These are phyloP conservation scores for Nicotiana paniculata DNA, from an alignment of 257 asterid species.

Conservation along the genomic window DNA sequence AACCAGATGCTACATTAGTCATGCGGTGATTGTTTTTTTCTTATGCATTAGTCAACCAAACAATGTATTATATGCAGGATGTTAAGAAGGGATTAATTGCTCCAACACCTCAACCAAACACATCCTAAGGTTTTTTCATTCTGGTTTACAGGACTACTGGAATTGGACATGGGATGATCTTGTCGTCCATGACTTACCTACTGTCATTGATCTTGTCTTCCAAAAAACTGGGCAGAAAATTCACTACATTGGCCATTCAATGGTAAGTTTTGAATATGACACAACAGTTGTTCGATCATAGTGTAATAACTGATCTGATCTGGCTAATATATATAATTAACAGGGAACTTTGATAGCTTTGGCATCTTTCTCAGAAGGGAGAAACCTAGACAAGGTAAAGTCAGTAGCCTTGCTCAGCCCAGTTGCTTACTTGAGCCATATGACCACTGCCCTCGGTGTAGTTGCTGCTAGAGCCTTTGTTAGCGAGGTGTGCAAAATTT, in stretches of 20 bases:
- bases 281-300: background rate
- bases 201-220: constrained; percentile 21
- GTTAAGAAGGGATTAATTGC: no score
- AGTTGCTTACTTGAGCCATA: constrained; percentile 78
- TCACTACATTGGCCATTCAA: constrained; percentile 42
- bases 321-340: background rate
- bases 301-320: background rate
- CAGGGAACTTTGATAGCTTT: constrained; percentile 85
- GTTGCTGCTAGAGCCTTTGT: constrained; percentile 54
- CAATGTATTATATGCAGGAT: no score
- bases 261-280: constrained; percentile 19
- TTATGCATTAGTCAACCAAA: no score
- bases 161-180: constrained; percentile 52
- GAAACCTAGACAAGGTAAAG: constrained; percentile 52
- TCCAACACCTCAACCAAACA: no score
- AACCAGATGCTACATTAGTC: no score
- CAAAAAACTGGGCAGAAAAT: constrained; percentile 25
- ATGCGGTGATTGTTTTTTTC: no score
- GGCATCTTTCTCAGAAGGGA: constrained; percentile 75
- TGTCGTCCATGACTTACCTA: constrained; percentile 33
- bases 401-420: constrained; percentile 84
- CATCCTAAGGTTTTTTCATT: background rate
- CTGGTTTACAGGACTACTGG: constrained; percentile 30
- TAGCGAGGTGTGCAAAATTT: constrained; percentile 46
- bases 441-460: constrained; percentile 61